Conservation (phyloP, 2,329 filamentous ascomycete genomes). For the Metarhizium anisopliae region DNA sequence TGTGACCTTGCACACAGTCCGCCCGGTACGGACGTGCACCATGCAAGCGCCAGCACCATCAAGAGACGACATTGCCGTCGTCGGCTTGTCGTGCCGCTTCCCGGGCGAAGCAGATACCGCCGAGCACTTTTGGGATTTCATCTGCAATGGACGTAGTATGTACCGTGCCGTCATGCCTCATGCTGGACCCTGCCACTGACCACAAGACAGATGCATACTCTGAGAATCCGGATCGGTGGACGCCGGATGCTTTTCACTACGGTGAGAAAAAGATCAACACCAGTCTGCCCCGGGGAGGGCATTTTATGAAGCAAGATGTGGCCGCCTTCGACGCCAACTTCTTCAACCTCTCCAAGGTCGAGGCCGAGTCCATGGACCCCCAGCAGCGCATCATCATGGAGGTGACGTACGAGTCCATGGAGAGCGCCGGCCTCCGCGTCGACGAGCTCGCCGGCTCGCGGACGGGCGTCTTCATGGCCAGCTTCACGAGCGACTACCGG, state of each 20-base stretch:
- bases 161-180: constrained; percentile 6
- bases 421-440: constrained; percentile 36
- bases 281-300: constrained; percentile 6
- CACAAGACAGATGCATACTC: neutral
- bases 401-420: constrained; percentile 39
- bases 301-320: constrained; percentile 30
- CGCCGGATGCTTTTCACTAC: neutral
- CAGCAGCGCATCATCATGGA: constrained; percentile 38
- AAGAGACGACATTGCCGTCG: constrained; percentile 1
- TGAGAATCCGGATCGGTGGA: neutral
- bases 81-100: constrained; percentile 24
- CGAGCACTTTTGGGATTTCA: constrained; percentile 18
- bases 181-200: neutral
- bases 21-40: neutral
- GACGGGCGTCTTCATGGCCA: constrained; percentile 28
- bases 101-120: constrained; percentile 18
- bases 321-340: constrained; percentile 36
- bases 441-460: constrained; percentile 32
- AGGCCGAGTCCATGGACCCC: constrained; percentile 33
- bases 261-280: constrained; percentile 7
- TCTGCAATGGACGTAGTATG: neutral
- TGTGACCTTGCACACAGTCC: neutral
- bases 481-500: neutral
- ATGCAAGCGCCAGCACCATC: neutral
- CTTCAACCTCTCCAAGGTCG: constrained; percentile 32